Evolutionary conservation across 1,139 yeast species (phyloP).

Genomic region (Yamadazyma oceani): DNA sequence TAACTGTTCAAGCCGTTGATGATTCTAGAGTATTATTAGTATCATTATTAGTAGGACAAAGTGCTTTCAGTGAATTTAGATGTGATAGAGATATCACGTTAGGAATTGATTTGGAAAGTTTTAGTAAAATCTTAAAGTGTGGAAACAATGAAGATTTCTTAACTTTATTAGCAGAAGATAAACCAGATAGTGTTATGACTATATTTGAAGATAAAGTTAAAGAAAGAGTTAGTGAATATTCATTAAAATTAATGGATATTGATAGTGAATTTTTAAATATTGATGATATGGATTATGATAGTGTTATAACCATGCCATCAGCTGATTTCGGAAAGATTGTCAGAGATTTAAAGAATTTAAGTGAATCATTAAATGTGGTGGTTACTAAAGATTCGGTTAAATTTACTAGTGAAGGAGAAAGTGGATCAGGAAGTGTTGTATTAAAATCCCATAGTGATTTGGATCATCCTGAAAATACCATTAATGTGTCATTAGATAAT

Average conservation of each 20-base stretch:
- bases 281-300: constrained; percentile 91
- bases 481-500: constrained; percentile 75
- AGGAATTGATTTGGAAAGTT: constrained; percentile 85
- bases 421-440: constrained; percentile 85
- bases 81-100: constrained; percentile 93
- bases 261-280: constrained; percentile 93
- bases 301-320: constrained; percentile 85
- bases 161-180: constrained; percentile 88
- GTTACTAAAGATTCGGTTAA: constrained; percentile 93
- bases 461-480: constrained; percentile 74
- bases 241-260: constrained; percentile 91
- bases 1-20: constrained; percentile 96
- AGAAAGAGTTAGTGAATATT: constrained; percentile 91
- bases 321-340: constrained; percentile 85
- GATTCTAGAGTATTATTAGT: constrained; percentile 94
- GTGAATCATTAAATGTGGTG: constrained; percentile 82
- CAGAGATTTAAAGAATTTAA: constrained; percentile 80
- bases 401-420: constrained; percentile 88
- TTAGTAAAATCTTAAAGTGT: constrained; percentile 84
- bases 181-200: constrained; percentile 78
- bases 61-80: constrained; percentile 90
- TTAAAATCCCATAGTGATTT: constrained; percentile 82
- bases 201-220: constrained; percentile 88
- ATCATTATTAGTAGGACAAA: constrained; percentile 81
- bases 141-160: constrained; percentile 89